These are phyloP conservation scores for Scutellaria barbata DNA, from an alignment of 257 asterid species.

Conservation along the genomic window DNA sequence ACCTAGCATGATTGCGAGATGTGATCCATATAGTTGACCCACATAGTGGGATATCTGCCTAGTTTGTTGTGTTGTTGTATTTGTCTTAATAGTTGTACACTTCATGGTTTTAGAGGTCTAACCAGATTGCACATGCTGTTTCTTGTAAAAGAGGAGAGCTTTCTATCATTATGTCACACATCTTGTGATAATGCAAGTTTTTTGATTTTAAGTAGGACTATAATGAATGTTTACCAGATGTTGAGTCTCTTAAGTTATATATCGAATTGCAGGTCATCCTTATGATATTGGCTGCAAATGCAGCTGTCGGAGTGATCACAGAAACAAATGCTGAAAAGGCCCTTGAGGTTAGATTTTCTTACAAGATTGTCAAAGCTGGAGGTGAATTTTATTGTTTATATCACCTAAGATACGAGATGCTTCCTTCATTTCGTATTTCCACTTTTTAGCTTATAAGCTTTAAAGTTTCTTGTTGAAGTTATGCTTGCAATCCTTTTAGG, in stretches of 20 bases:
- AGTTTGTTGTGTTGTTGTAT: too few relatives aligned
- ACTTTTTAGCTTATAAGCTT: slow-evolving; percentile 12
- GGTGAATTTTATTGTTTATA: not conserved
- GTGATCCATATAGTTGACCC: too few relatives aligned
- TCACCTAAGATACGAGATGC: not conserved
- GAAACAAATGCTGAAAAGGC: slow-evolving; percentile 99
- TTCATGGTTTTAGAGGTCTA: slow-evolving; percentile 16
- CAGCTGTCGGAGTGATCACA: slow-evolving; percentile 97
- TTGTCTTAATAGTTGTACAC: too few relatives aligned
- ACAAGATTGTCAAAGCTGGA: slow-evolving; percentile 28
- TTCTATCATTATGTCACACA: slow-evolving; percentile 1
- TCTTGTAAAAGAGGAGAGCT: slow-evolving; percentile 24
- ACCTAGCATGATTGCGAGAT: too few relatives aligned
- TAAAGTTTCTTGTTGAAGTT: not conserved
- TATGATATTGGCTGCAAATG: slow-evolving; percentile 99
- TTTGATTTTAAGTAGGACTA: slow-evolving; percentile 11
- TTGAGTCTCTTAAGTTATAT: slow-evolving; percentile 32
- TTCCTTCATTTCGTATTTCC: slow-evolving; percentile 20
- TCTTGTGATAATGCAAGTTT: slow-evolving; percentile 19
- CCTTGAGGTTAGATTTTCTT: slow-evolving; percentile 75
- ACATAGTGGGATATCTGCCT: too few relatives aligned
- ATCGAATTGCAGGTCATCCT: slow-evolving; percentile 70
- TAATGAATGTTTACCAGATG: slow-evolving; percentile 25
- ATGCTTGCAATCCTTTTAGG: slow-evolving; percentile 12
- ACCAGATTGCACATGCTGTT: not conserved